These are phyloP conservation scores for Collybia mongolica DNA, from an alignment of 768 basidiomycete genomes.

Conservation along the genomic window DNA sequence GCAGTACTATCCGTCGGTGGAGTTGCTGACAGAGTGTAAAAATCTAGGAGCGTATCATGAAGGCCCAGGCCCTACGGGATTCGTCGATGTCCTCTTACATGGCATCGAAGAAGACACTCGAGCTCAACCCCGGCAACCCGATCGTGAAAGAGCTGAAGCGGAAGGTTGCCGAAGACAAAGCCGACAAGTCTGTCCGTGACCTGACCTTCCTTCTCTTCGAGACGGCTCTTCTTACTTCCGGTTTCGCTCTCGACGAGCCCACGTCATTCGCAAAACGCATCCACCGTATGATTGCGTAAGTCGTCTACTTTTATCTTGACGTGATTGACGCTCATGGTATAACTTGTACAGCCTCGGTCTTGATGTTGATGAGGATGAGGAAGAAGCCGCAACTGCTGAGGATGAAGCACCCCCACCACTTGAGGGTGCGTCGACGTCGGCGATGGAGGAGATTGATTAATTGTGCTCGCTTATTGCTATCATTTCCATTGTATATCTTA, in stretches of 20 bases:
- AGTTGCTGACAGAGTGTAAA: not conserved
- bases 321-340: slow-evolving; percentile 7
- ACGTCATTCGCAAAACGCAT: slow-evolving; percentile 95
- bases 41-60: slow-evolving; percentile 92
- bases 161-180: slow-evolving; percentile 96
- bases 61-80: slow-evolving; percentile 95
- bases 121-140: slow-evolving; percentile 88
- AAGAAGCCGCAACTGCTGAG: slow-evolving; percentile 46
- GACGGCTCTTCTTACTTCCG: slow-evolving; percentile 93
- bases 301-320: slow-evolving; percentile 6
- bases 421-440: slow-evolving; percentile 68
- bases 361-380: slow-evolving; percentile 82
- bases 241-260: slow-evolving; percentile 95
- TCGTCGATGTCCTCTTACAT: slow-evolving; percentile 99
- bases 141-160: slow-evolving; percentile 96
- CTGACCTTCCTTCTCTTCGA: slow-evolving; percentile 95
- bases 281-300: slow-evolving; percentile 91
- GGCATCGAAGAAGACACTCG: slow-evolving; percentile 97
- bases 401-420: slow-evolving; percentile 48
- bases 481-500: slow-evolving; percentile 7
- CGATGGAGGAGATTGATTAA: slow-evolving; percentile 98
- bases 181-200: slow-evolving; percentile 97
- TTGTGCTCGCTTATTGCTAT: slow-evolving; percentile 14
- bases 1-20: not conserved
- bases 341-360: slow-evolving; percentile 63